Evolutionary conservation across 352 stramenopile species (phyloP), one percentile per base, ranked within the genome.

Genomic region (Pythium aquatile): DNA sequence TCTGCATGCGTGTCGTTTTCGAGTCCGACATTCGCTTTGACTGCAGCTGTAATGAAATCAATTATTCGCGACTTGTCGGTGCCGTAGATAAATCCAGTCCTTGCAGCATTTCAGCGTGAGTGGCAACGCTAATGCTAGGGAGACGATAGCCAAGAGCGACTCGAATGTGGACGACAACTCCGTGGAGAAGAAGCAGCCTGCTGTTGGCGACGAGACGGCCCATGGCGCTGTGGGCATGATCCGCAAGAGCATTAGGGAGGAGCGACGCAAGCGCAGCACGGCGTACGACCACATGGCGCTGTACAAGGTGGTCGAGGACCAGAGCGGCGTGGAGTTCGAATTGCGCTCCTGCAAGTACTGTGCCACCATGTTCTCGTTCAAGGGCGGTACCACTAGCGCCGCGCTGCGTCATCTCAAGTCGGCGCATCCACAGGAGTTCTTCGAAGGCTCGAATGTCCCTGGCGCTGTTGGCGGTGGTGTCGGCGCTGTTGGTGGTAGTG

Each of bases 331-430:
- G 56, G 42, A 68, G 44, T 81, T 72, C 52, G 69, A 85, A 35
- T 51, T 75, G 33, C 78, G 78, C 40, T 62, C 56, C 20, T 87
- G 78, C 61, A 70, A 61, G 40, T 83, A 83, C 52, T 87, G 78
- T 54, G 66, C 70, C 42, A 62, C 68, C 3, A 63, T 71, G 9
- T 87, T 87, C 66, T 83, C 78, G 26, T 85, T 87, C 63, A 77
- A 74, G 54, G 69, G 72, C 47, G 74, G 78, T 33, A 87, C 78
- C 3, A 87, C 78, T 1, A 87, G 78, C 63, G 67, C 76, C 2
- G 70, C 76, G 29, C 58, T 87, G 68, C 74, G 78, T 1, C 78
- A 87, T 39, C 35, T 87, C n/a, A 83, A 78, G 65, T 63, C 69
- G 24, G 29, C 64, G 35, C 78, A 87, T 37, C 63, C 65, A 0